A percentile compares a stretch with the other conserved stretches of the same genome.
phyloP scores from a whole-genome alignment of 352 stramenopile genomes.

The Pythium apleroticum region DNA sequence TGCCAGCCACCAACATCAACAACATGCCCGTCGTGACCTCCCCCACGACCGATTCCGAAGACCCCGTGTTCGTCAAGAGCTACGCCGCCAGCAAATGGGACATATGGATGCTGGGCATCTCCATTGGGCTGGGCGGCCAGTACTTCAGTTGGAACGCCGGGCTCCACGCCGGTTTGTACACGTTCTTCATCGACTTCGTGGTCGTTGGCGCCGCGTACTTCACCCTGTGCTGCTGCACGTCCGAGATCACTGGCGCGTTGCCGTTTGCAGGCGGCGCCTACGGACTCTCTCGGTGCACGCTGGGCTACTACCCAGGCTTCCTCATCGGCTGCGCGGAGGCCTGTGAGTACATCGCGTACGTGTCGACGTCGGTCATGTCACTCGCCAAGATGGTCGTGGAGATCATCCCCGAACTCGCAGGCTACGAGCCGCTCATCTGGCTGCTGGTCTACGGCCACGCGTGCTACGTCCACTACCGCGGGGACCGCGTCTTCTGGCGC shows the following conservation, averaged over 20 bases:
- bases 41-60: neutral
- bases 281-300: slow-evolving; percentile 26
- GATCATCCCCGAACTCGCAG: slow-evolving; percentile 2
- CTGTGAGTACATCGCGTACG: slow-evolving; percentile 32
- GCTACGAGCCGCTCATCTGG: slow-evolving; percentile 29
- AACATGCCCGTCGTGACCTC: slow-evolving; percentile 13
- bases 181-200: slow-evolving; percentile 21
- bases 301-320: slow-evolving; percentile 30
- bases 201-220: slow-evolving; percentile 28
- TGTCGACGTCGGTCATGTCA: slow-evolving; percentile 19
- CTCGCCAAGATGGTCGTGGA: slow-evolving; percentile 26
- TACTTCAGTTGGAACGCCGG: slow-evolving; percentile 32
- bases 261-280: slow-evolving; percentile 33
- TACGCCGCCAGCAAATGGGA: slow-evolving; percentile 30
- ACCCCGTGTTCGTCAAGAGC: slow-evolving; percentile 5
- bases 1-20: slow-evolving; percentile 16
- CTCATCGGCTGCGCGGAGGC: slow-evolving; percentile 31
- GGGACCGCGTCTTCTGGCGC: slow-evolving; percentile 31
- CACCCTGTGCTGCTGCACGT: slow-evolving; percentile 26
- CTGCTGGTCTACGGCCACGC: slow-evolving; percentile 27
- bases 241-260: slow-evolving; percentile 23
- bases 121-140: slow-evolving; percentile 32
- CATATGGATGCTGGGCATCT: slow-evolving; percentile 31
- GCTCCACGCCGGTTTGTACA: slow-evolving; percentile 21
- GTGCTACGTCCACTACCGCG: slow-evolving; percentile 24